Base-by-base conservation (phyloP, 345 rosid species). In the Punica granatum region DNA sequence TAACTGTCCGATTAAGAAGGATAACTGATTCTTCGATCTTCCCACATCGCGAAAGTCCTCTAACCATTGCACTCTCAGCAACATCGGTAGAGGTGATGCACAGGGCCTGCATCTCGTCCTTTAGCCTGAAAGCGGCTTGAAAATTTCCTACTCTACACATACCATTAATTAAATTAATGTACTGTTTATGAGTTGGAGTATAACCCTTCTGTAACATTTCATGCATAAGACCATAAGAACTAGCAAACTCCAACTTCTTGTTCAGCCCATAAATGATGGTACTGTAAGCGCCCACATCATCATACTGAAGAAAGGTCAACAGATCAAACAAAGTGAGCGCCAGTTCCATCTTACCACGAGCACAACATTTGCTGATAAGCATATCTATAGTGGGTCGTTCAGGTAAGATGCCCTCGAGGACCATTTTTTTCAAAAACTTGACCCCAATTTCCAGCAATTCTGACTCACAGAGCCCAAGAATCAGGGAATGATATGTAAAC, bases 61-160 rank as follows among this genome's bases (percentile, higher is more conserved):
- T 83, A n/a, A 90, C 87, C 77, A 90, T 66, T 63, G 97, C 89
- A 78, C 97, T 88, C 79, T 88, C 97, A 51, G 90, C 96, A 76
- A 88, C 86, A 70, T 79, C 83, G 37, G 19, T 60, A 9, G 89
- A 73, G 78, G 73, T 65, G 41, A 78, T 68, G 60, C 81, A 80
- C 59, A 69, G 65, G 49, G 76, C 68, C 72, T 73, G 71, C 93
- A 92, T 87, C 77, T 88, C 90, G 60, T 90, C 87, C 76, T 79
- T 92, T 70, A 92, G 53, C 79, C 32, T 66, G 74, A 88, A 82
- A 41, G 92, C 98, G 49, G 77, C 76, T 75, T 78, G 67, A 66
- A 83, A 67, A 77, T 86, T 75, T 70, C 92, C 89, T 66, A 60
- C 74, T 73, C 88, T 85, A 67, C 96, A 90, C 82, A 85, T 80